Conservation (phyloP, 1,139 yeast species). For the Saccharomyces hybrid region DNA sequence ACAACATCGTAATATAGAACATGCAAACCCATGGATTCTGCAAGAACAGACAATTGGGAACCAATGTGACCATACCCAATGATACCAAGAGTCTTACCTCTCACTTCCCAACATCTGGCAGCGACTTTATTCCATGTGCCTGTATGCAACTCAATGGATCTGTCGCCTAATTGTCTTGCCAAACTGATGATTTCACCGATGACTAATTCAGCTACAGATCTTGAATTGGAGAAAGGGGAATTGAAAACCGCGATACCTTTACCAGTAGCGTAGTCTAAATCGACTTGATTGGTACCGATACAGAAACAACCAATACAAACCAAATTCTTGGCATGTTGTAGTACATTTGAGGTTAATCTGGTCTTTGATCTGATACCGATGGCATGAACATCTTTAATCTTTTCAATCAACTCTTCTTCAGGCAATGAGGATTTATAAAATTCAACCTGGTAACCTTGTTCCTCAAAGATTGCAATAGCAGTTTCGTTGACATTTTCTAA, state of each 20-base stretch:
- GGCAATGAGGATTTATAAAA: constrained; percentile 83
- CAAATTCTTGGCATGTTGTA: constrained; percentile 81
- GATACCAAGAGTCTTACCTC: constrained; percentile 97
- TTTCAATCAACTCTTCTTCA: constrained; percentile 91
- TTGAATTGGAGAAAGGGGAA: constrained; percentile 96
- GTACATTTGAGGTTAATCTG: constrained; percentile 67
- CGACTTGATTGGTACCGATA: constrained; percentile 98
- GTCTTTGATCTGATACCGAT: constrained; percentile 98
- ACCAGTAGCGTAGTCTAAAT: constrained; percentile 84
- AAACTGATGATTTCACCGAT: constrained; percentile 90
- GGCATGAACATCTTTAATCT: constrained; percentile 89
- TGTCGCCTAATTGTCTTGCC: constrained; percentile 95
- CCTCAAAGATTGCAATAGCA: constrained; percentile 75
- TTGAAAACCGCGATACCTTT: constrained; percentile 95
- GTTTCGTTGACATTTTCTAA: constrained; percentile 91
- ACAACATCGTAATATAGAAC: constrained; percentile 87
- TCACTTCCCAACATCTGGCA: constrained; percentile 96
- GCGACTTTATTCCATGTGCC: constrained; percentile 98
- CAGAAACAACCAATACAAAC: constrained; percentile 96
- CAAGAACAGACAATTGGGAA: constrained; percentile 89
- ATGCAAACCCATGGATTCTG: constrained; percentile 97
- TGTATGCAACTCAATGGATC: constrained; percentile 92
- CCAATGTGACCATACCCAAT: constrained; percentile 99
- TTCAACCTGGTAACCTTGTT: constrained; percentile 96
- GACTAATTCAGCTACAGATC: constrained; percentile 97